phyloP scores from a whole-genome alignment of 2,329 filamentous ascomycete genomes.

The Aspergillus alliaceus region DNA sequence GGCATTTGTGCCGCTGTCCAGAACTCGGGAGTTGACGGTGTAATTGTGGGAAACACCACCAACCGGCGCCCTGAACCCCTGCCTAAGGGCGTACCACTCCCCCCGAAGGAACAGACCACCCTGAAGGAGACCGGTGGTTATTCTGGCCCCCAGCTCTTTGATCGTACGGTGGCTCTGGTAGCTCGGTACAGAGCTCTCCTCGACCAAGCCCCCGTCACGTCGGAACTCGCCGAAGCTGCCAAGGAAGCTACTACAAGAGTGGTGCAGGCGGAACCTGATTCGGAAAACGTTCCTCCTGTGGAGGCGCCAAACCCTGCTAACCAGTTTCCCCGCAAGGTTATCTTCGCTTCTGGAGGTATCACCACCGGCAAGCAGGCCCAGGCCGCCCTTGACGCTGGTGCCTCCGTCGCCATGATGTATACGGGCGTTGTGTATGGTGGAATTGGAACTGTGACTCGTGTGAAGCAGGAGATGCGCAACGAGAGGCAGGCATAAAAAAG shows the following conservation, averaged over 20 bases:
- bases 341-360: conserved; percentile 93
- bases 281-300: conserved; percentile 19
- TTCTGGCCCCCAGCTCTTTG: conserved; percentile 86
- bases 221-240: conserved; percentile 13
- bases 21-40: conserved; percentile 82
- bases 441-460: conserved; percentile 58
- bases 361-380: conserved; percentile 83
- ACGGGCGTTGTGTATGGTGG: conserved; percentile 70
- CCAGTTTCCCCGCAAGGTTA: conserved; percentile 61
- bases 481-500: conserved; percentile 23
- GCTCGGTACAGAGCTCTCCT: conserved; percentile 72
- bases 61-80: conserved; percentile 73
- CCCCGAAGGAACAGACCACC: conserved; percentile 64
- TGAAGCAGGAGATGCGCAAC: conserved; percentile 50
- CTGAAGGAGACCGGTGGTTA: conserved; percentile 81
- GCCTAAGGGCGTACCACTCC: conserved; percentile 65
- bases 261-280: conserved; percentile 21
- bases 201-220: conserved; percentile 48
- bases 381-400: conserved; percentile 80
- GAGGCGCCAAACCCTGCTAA: conserved; percentile 16
- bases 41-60: conserved; percentile 97
- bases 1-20: conserved; percentile 87
- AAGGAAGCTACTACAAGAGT: conserved; percentile 11
- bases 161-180: conserved; percentile 75
- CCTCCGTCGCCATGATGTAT: conserved; percentile 88